phyloP scores from a whole-genome alignment of 306 rosid genomes.

The Acacia acuminata region DNA sequence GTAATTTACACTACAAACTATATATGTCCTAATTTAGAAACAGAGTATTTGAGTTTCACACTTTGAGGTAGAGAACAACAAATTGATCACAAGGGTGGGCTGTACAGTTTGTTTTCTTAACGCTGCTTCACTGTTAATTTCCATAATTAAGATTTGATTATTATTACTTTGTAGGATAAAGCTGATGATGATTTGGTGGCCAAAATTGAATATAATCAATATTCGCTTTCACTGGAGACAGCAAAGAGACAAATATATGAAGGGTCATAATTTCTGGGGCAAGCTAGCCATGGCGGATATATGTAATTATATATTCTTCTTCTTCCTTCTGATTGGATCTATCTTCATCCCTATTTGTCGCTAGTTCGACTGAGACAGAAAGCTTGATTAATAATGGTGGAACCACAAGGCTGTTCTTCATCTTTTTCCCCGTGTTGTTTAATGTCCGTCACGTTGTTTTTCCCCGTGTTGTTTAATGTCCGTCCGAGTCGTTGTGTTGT shows the following conservation, averaged over 20 bases:
- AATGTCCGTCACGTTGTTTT: not conserved
- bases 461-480: too few species aligned
- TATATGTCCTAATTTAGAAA: too few species aligned
- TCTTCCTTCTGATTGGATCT: not conserved
- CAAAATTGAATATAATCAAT: not conserved
- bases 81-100: not conserved
- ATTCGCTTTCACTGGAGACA: not conserved
- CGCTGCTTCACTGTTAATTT: not conserved
- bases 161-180: not conserved
- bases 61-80: not conserved
- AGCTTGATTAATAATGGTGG: not conserved
- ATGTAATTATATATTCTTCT: not conserved
- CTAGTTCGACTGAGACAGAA: not conserved
- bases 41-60: not conserved
- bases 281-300: not conserved
- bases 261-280: not conserved
- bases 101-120: not conserved
- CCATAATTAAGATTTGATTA: not conserved
- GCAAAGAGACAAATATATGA: not conserved
- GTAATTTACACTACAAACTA: too few species aligned
- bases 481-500: too few species aligned
- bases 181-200: not conserved
- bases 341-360: not conserved
- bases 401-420: not conserved
- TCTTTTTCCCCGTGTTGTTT: not conserved